These are phyloP conservation scores for Carex myosuroides DNA, from an alignment of 176 grass and related monocot species.

Conservation along the genomic window DNA sequence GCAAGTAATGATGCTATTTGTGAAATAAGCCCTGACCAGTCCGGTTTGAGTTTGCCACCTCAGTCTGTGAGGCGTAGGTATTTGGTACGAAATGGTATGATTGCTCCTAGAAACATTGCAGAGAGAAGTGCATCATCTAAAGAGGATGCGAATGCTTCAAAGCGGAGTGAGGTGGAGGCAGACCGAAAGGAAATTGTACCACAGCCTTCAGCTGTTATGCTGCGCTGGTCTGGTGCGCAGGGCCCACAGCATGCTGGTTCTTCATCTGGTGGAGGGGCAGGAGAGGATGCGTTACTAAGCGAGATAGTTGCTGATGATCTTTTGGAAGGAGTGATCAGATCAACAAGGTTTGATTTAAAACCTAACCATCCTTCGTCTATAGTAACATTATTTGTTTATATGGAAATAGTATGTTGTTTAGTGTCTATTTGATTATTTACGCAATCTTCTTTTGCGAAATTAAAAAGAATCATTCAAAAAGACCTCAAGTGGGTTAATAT, in stretches of 20 bases:
- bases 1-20: constrained; percentile 14
- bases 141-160: constrained; percentile 20
- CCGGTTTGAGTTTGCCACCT: constrained; percentile 37
- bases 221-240: background rate
- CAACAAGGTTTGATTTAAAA: constrained; percentile 17
- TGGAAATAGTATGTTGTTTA: constrained; percentile 3
- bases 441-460: background rate
- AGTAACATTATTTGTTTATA: background rate
- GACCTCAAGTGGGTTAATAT: background rate
- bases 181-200: constrained; percentile 26
- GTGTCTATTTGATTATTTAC: background rate
- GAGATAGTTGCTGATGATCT: constrained; percentile 10
- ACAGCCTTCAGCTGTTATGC: constrained; percentile 35
- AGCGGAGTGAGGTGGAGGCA: constrained; percentile 25
- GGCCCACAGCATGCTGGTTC: background rate
- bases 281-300: background rate
- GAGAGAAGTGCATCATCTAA: constrained; percentile 10
- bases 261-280: background rate
- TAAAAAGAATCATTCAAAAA: background rate
- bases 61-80: constrained; percentile 26
- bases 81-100: constrained; percentile 15
- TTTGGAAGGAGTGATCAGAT: background rate
- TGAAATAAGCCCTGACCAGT: constrained; percentile 32
- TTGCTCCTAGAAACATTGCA: constrained; percentile 28
- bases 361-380: background rate